Evolutionary conservation across 2,329 filamentous ascomycete species (phyloP), one percentile per base, ranked within the genome.

Genomic region (Apiospora hydei): DNA sequence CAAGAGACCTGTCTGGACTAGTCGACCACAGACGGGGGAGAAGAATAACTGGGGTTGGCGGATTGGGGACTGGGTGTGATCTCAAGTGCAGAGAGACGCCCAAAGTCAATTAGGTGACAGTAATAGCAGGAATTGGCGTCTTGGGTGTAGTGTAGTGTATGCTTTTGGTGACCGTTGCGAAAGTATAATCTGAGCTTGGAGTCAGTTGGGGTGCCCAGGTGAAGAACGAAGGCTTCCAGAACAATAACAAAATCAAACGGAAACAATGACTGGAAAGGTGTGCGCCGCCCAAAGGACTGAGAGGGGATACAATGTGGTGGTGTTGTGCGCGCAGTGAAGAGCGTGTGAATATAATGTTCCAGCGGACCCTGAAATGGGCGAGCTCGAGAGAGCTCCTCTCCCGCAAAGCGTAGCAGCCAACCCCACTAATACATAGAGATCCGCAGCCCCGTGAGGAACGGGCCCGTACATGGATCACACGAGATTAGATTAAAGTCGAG

Each of bases 401-500:
- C 47, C n/a, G 47, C 49, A 51, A n/a, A 64, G 34, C 57, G 57
- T 64, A 64, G 57, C 57, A 61, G 53, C 26, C 26, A 64, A 64
- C 57, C 34, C 57, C 57, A 64, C 57, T 64, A 64, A 41, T 38
- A n/a, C 57, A n/a, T 64, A 64, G 10, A 41, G 57, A 64, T 64
- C 57, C 57, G 57, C 67, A 68, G 46, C 43, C 46, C 46, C 67
- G 44, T 44, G 46, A 68, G 43, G 47, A 68, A 70, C 69, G 47
- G 69, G 24, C 26, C 69, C 47, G 34, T 57, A 70, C 69, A 53
- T 70, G 69, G 51, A 43, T 61, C 49, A 44, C 69, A 57, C 47
- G 47, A 53, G 69, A 61, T 72, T 64, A 64, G 57, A 64, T 64
- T 64, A 46, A 69, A 71, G 44, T 49, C 47, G 41, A 24, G 49